A percentile compares a stretch with the other conserved stretches of the same genome.
Conservation (phyloP, 2,329 filamentous ascomycete species). For the Didymosphaeria variabile region DNA sequence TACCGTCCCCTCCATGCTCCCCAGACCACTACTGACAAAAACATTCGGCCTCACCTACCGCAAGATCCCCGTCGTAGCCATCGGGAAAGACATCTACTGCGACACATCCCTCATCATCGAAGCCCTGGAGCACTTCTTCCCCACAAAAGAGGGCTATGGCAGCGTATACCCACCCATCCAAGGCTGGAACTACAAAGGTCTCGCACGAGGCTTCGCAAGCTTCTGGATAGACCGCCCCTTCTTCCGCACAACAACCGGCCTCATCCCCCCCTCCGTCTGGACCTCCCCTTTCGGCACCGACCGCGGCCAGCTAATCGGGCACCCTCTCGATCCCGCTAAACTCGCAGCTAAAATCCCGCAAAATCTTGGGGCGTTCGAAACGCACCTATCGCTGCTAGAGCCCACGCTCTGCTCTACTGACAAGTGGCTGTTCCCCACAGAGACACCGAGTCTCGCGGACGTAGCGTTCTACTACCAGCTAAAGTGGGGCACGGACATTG, state of each 20-base stretch:
- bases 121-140: slow-evolving; percentile 45
- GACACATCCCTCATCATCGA: slow-evolving; percentile 47
- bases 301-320: slow-evolving; percentile 51
- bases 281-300: slow-evolving; percentile 51
- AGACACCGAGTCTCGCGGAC: slow-evolving; percentile 47
- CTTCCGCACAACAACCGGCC: slow-evolving; percentile 52
- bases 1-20: slow-evolving; percentile 52
- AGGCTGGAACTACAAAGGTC: slow-evolving; percentile 42
- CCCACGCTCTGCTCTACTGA: slow-evolving; percentile 36
- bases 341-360: slow-evolving; percentile 50
- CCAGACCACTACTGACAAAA: slow-evolving; percentile 46
- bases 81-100: slow-evolving; percentile 47
- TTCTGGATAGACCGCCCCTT: slow-evolving; percentile 54
- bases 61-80: slow-evolving; percentile 46
- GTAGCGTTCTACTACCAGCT: slow-evolving; percentile 52
- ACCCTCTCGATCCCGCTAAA: slow-evolving; percentile 49
- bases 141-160: slow-evolving; percentile 36
- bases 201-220: slow-evolving; percentile 52
- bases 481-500: slow-evolving; percentile 51
- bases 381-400: slow-evolving; percentile 50
- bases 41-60: slow-evolving; percentile 52
- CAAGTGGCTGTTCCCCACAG: slow-evolving; percentile 48
- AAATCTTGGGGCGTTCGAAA: slow-evolving; percentile 49
- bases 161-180: slow-evolving; percentile 46
- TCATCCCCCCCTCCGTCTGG: slow-evolving; percentile 54